Evolutionary conservation across 139 green algal species (phyloP).

Genomic region (Chlamydomonas sp.): DNA sequence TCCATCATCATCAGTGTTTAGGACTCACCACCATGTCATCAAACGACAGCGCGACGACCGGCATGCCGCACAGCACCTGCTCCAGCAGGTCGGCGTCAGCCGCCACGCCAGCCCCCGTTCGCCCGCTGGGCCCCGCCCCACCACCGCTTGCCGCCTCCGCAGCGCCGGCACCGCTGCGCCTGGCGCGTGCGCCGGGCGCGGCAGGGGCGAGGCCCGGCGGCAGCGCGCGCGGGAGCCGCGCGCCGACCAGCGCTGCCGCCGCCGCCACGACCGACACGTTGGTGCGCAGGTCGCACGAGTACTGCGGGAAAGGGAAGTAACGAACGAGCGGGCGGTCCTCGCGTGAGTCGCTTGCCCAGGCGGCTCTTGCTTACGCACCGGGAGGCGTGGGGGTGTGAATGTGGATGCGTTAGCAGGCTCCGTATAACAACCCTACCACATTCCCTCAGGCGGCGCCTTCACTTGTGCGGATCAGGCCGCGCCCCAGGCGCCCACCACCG

Average conservation of each 20-base stretch:
- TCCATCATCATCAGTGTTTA: no score
- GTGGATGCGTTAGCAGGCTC: no score
- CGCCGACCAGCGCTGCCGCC: constrained; percentile 22
- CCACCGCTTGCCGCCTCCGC: no score
- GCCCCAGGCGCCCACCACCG: neutral
- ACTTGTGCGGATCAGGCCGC: neutral
- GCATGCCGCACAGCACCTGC: constrained; percentile 53
- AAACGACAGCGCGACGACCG: constrained; percentile 69
- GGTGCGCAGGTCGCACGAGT: constrained; percentile 63
- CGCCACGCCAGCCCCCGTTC: constrained; percentile 10
- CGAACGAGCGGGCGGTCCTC: no score
- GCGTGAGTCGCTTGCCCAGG: no score
- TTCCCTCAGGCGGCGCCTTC: neutral
- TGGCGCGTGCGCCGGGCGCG: no score
- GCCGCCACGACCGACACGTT: constrained; percentile 47
- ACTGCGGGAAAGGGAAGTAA: constrained; percentile 61
- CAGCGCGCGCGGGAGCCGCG: neutral
- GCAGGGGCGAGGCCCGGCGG: neutral
- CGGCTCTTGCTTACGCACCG: no score
- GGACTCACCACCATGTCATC: constrained; percentile 70
- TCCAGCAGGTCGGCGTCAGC: constrained; percentile 47
- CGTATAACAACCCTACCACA: neutral
- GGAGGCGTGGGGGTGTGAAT: no score
- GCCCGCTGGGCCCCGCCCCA: no score
- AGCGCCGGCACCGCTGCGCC: no score